phyloP scores from a whole-genome alignment of 805 yeast species.

The Candida xyloterini region DNA sequence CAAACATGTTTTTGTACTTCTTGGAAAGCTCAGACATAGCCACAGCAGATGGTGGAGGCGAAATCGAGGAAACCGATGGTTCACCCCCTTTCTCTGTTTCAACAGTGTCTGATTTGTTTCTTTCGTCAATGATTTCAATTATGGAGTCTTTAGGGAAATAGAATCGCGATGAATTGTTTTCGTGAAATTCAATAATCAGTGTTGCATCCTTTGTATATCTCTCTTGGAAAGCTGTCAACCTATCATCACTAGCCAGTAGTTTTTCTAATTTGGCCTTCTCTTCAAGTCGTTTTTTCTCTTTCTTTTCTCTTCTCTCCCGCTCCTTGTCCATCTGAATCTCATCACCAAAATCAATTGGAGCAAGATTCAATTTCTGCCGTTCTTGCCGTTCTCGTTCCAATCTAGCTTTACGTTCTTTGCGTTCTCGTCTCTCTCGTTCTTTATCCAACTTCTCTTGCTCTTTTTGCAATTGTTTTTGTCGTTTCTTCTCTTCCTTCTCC shows the following conservation, averaged over 20 bases:
- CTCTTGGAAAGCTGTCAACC: slow-evolving; percentile 74
- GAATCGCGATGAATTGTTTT: slow-evolving; percentile 72
- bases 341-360: slow-evolving; percentile 14
- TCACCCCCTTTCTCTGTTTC: not conserved
- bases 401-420: slow-evolving; percentile 17
- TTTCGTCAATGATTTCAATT: slow-evolving; percentile 50
- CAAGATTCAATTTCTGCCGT: slow-evolving; percentile 14
- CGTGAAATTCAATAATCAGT: slow-evolving; percentile 80
- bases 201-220: slow-evolving; percentile 66
- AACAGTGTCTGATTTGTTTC: slow-evolving; percentile 23
- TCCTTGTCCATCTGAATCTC: slow-evolving; percentile 18
- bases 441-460: slow-evolving; percentile 22
- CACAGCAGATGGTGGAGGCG: slow-evolving; percentile 13
- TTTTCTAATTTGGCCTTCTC: slow-evolving; percentile 16
- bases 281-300: slow-evolving; percentile 21
- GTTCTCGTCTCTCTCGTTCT: slow-evolving; percentile 21
- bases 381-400: slow-evolving; percentile 18
- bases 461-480: slow-evolving; percentile 23
- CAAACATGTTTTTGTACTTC: slow-evolving; percentile 21
- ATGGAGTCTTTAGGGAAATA: slow-evolving; percentile 74
- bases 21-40: slow-evolving; percentile 10
- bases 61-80: slow-evolving; percentile 2
- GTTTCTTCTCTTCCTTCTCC: slow-evolving; percentile 24
- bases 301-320: slow-evolving; percentile 16
- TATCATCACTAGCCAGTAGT: slow-evolving; percentile 43